Conservation (phyloP, 331 rosid species). For the Acacia concinna region DNA sequence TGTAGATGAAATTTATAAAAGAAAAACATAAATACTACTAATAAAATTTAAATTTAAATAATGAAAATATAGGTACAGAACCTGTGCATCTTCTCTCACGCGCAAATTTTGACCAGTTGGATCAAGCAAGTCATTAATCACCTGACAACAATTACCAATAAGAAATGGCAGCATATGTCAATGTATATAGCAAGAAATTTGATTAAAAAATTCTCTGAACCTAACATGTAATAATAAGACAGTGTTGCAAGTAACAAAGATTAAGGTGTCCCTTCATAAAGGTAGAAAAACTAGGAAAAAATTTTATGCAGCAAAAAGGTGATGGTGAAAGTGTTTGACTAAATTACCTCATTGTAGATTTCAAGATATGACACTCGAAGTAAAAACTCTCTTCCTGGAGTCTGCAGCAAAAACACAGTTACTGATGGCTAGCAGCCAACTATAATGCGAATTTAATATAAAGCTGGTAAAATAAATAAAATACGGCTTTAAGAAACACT, state of each 20-base stretch:
- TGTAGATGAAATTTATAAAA: not conserved
- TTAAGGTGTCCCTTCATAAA: not conserved
- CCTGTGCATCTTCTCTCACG: conserved; percentile 99
- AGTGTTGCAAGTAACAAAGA: not conserved
- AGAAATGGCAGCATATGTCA: conserved; percentile 28
- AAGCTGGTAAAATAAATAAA: not conserved
- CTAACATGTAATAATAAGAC: conserved; percentile 2
- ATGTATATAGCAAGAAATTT: conserved; percentile 20
- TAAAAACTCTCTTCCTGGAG: conserved; percentile 98
- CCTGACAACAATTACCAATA: conserved; percentile 50
- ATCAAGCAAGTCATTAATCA: conserved; percentile 97
- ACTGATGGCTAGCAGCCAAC: conserved; percentile 22
- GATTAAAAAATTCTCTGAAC: not conserved
- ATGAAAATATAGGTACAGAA: conserved; percentile 35
- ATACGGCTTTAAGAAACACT: not conserved
- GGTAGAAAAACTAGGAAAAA: not conserved
- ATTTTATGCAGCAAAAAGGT: conserved; percentile 25
- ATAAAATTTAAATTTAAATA: conserved; percentile 13
- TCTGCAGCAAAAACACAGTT: conserved; percentile 55
- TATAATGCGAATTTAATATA: not conserved
- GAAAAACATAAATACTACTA: not conserved
- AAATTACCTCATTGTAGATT: conserved; percentile 91
- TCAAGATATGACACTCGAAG: conserved; percentile 96
- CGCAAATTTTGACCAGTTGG: conserved; percentile 99
- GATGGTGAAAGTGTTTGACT: conserved; percentile 2